phyloP scores from a whole-genome alignment of 2,329 filamentous ascomycete genomes.

The Fusarium compactum region DNA sequence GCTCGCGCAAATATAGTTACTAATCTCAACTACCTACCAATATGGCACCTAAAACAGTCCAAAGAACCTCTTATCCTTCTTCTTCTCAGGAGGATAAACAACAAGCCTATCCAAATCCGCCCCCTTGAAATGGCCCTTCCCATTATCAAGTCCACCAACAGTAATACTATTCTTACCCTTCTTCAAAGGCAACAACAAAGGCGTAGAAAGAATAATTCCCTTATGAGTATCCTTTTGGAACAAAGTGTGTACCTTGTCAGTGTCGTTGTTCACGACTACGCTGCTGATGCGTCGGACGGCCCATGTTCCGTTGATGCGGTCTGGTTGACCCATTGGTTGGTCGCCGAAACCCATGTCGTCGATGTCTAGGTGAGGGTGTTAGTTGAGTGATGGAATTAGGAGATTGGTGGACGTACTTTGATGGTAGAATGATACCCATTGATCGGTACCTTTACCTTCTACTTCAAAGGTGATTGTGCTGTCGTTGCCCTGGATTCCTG shows the following conservation, averaged over 20 bases:
- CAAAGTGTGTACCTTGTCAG: constrained; percentile 59
- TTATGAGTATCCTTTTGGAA: constrained; percentile 68
- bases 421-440: constrained; percentile 69
- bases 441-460: constrained; percentile 60
- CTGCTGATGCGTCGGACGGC: constrained; percentile 70
- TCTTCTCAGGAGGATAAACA: constrained; percentile 67
- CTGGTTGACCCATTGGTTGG: constrained; percentile 66
- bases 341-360: constrained; percentile 72
- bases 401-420: constrained; percentile 56
- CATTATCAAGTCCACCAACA: constrained; percentile 68
- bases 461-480: constrained; percentile 64
- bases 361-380: constrained; percentile 52
- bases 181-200: constrained; percentile 64
- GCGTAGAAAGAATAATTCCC: constrained; percentile 69
- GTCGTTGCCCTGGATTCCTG: constrained; percentile 65
- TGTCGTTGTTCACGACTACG: constrained; percentile 67
- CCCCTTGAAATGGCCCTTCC: constrained; percentile 64
- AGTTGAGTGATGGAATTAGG: background rate
- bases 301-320: constrained; percentile 71
- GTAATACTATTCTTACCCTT: constrained; percentile 68
- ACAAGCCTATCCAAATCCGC: constrained; percentile 70
- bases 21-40: no score
- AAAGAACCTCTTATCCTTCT: constrained; percentile 20
- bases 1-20: no score
- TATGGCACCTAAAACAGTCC: constrained; percentile 2